Evolutionary conservation across 202 grass and related monocot species (phyloP).

Genomic region (Digitaria exilis): DNA sequence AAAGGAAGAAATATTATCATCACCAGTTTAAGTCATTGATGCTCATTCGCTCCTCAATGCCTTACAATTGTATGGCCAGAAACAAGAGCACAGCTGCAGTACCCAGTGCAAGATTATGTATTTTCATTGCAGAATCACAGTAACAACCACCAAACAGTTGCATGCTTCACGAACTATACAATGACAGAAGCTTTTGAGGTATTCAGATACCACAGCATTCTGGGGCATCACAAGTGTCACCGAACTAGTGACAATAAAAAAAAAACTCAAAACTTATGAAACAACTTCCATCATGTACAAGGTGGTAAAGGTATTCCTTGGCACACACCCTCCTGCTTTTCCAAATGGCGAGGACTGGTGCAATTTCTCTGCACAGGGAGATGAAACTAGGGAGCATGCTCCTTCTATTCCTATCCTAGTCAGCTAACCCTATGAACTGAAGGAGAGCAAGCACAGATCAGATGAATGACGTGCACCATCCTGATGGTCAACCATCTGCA

Average conservation of each 20-base stretch:
- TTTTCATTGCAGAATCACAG: neutral
- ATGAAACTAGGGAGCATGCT: neutral
- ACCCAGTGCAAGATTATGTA: neutral
- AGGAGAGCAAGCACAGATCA: constrained; percentile 56
- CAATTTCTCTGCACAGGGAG: constrained; percentile 34
- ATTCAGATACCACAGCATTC: constrained; percentile 36
- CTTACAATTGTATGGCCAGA: neutral
- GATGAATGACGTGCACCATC: constrained; percentile 11
- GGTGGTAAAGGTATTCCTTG: constrained; percentile 7
- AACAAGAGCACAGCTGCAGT: neutral
- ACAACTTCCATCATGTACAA: constrained; percentile 33
- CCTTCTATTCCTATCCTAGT: constrained; percentile 28
- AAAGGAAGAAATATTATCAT: neutral
- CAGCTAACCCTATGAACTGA: constrained; percentile 22
- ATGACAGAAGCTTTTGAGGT: constrained; percentile 1
- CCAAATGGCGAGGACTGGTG: constrained; percentile 39
- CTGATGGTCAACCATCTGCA: constrained; percentile 49
- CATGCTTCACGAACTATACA: constrained; percentile 35
- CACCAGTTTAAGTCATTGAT: neutral
- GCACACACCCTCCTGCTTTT: constrained; percentile 51
- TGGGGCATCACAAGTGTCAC: constrained; percentile 21
- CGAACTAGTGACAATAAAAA: neutral
- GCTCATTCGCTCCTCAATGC: neutral
- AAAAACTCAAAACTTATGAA: constrained; percentile 35
- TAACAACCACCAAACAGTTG: constrained; percentile 1